phyloP scores from a whole-genome alignment of 208 protist species.

The Leishmania gerbilli region DNA sequence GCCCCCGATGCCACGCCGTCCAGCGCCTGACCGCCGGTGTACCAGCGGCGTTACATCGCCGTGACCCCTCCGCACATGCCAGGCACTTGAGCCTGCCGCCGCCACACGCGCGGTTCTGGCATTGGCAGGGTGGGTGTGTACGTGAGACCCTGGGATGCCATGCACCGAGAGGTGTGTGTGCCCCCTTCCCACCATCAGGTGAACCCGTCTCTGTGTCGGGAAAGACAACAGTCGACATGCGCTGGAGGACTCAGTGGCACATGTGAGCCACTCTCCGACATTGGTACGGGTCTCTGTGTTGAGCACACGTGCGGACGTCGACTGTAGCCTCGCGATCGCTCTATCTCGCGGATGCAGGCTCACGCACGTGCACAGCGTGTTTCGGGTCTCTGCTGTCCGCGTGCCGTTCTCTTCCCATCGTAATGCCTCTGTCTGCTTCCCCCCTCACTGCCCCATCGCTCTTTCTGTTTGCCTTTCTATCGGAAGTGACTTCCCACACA shows the following conservation, averaged over 20 bases:
- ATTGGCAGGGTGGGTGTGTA: background rate
- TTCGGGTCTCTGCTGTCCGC: background rate
- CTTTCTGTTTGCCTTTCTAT: background rate
- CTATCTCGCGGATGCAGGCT: background rate
- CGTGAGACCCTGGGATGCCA: background rate
- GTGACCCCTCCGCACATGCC: background rate
- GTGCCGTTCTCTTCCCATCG: background rate
- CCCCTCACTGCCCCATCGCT: background rate
- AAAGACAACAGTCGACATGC: too few relatives aligned
- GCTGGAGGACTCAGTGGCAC: background rate
- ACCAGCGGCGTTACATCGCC: background rate
- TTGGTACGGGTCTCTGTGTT: too few relatives aligned
- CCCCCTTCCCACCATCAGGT: background rate
- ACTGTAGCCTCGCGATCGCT: background rate
- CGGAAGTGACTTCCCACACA: background rate
- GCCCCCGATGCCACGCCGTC: background rate
- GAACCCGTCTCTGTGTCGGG: background rate
- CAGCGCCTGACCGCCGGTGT: background rate
- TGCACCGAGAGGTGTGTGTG: background rate
- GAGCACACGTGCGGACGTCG: background rate
- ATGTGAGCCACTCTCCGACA: background rate
- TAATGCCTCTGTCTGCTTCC: background rate
- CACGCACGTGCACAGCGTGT: background rate
- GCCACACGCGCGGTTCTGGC: background rate
- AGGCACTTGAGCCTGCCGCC: background rate